Percentiles rank a stretch among this genome's conserved stretches.
Conservation (phyloP, 495 filamentous ascomycete species). For the Hyaloscypha finlandica region DNA sequence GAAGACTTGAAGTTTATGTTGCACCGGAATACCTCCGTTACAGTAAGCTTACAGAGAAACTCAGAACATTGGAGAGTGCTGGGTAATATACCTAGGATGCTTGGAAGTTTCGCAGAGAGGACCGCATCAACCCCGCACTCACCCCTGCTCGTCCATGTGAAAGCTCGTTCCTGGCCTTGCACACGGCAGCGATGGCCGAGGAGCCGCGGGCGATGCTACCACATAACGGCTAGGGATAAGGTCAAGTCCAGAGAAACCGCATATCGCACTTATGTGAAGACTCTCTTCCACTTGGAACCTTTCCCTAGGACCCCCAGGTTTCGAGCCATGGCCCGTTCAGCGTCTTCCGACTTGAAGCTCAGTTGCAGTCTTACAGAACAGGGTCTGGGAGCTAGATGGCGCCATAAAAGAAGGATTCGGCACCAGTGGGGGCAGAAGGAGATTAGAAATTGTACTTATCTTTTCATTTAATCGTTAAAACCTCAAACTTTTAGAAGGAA, state of each 20-base stretch:
- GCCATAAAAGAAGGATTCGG: not conserved
- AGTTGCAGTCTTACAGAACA: not conserved
- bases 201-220: too few relatives aligned
- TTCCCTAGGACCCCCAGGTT: too few relatives aligned
- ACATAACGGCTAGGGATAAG: too few relatives aligned
- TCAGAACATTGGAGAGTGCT: too few relatives aligned
- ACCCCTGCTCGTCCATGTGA: not conserved
- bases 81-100: too few relatives aligned
- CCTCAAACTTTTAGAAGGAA: too few relatives aligned
- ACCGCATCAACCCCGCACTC: not conserved
- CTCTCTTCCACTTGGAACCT: too few relatives aligned
- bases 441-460: not conserved
- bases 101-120: not conserved
- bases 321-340: not conserved
- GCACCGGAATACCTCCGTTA: not conserved
- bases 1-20: not conserved
- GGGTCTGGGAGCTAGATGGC: not conserved
- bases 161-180: too few relatives aligned
- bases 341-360: not conserved
- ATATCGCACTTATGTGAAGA: too few relatives aligned
- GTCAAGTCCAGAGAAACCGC: too few relatives aligned
- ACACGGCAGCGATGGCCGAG: too few relatives aligned
- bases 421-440: not conserved
- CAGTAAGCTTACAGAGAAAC: too few relatives aligned
- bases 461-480: not conserved